phyloP scores from a whole-genome alignment of 2,329 filamentous ascomycete species.

The Trichoderma endophyticum region DNA sequence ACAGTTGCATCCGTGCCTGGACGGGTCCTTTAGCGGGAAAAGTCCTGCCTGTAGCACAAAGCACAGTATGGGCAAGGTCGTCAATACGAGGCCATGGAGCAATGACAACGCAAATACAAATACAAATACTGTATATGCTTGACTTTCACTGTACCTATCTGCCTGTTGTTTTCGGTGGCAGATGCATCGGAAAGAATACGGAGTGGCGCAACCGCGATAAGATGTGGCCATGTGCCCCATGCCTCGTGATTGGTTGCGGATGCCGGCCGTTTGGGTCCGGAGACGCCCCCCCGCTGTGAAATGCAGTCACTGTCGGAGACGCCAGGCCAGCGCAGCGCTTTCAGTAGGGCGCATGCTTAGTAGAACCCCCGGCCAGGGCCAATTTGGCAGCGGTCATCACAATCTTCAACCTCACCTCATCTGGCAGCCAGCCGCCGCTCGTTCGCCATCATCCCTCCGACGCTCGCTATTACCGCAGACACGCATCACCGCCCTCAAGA shows the following conservation, averaged over 20 bases:
- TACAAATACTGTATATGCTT: background rate
- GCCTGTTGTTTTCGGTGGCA: background rate
- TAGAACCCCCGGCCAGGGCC: background rate
- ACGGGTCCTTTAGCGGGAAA: background rate
- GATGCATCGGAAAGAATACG: background rate
- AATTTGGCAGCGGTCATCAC: background rate
- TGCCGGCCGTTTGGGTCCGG: constrained; percentile 12
- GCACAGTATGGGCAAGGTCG: background rate
- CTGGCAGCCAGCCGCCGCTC: background rate
- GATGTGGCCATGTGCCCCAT: background rate
- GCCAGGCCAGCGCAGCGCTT: background rate
- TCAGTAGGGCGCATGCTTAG: background rate
- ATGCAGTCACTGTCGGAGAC: background rate
- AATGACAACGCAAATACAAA: background rate
- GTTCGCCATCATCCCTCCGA: constrained; percentile 3
- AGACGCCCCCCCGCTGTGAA: constrained; percentile 15
- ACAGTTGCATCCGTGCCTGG: background rate
- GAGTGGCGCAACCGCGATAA: constrained; percentile 1
- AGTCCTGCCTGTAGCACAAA: background rate
- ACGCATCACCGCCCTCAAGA: background rate
- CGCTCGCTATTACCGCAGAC: constrained; percentile 2
- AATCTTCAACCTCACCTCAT: constrained; percentile 3
- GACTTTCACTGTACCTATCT: background rate
- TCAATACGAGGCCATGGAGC: background rate
- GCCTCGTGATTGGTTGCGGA: constrained; percentile 14